Base-by-base conservation (phyloP, 495 filamentous ascomycete genomes). In the Aspergillus ellipticus region DNA sequence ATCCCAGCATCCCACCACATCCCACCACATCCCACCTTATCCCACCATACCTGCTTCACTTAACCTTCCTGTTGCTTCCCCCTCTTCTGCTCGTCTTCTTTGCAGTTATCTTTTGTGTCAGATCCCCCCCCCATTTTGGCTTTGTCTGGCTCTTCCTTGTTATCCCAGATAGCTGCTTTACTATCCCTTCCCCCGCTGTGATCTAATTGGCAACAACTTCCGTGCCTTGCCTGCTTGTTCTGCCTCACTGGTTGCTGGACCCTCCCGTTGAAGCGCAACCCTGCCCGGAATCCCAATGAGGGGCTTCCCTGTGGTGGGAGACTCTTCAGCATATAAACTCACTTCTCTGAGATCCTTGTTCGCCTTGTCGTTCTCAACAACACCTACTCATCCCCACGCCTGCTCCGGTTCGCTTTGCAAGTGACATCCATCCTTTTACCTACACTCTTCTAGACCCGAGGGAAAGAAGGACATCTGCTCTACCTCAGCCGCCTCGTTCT, bases 151-250 rank as follows among this genome's bases (percentile, higher is more conserved):
- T 49, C n/a, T 55, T 10, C 20, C 21, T 22, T 22, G 51, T 39
- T 48, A n/a, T 47, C 17, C 42, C 16, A 49, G 11, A 43, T 49
- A 41, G 42, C 26, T n/a, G n/a, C n/a, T n/a, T 54, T 33, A 33
- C 5, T 54, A 1, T 13, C 37, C 22, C 16, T 37, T 29, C 24
- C 49, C 41, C 16, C 39, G 24, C 24, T 7, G 24, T 28, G 24
- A 28, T 28, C n/a, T 28, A 7, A 28, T 37, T 39, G 35, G 4
- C 35, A 13, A 13, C 35, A 13, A 5, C 33, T 39, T n/a, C 11
- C 35, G 11, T 39, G 35, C 35, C n/a, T 39, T 15, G 13, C 35
- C 35, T 4, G 11, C 35, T n/a, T 39, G 11, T 39, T n/a, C 35
- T 13, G n/a, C n/a, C n/a, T 13, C 35, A 39, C 35, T 1, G 35